Evolutionary conservation across 2,329 filamentous ascomycete genomes (phyloP), one percentile per base, ranked within the genome.

Genomic region (Orbilia brochopaga): DNA sequence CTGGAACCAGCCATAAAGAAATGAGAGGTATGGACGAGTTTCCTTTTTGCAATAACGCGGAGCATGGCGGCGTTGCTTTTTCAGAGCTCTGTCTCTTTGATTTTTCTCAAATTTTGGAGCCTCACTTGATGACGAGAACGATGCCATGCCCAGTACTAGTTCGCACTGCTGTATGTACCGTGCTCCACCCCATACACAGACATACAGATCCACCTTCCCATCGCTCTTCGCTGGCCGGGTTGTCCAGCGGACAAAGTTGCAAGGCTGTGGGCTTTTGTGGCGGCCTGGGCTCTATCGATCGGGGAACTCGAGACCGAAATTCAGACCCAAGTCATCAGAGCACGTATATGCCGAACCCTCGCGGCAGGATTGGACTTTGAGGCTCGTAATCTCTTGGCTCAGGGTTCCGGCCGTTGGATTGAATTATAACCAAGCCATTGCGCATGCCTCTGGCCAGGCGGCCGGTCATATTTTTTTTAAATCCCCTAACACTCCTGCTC

Each of bases 311-410:
- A 42, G 11, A 6, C 37, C 37, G 37, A 42, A 42, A 42, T 19
- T 10, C 5, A 19, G 2, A 19, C 19, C 15, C 19, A 19, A 21
- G 8, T 15, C 17, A 44, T 44, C 11, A 15, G 3, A 5, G 11
- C 13, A 15, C 44, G 19, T 10, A 48, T 48, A 48, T 10, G 19
- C 44, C 44, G 44, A 48, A 23, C 8, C 17, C 8, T 21, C 19
- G 44, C 44, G n/a, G 44, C 40, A 44, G 40, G 40, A 44, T 48
- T 48, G n/a, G n/a, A n/a, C n/a, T n/a, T n/a, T n/a, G 44, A 48
- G 44, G 44, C 44, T 48, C 44, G 44, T 15, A 42, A 44, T 10
- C 19, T 48, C 44, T 48, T 48, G 44, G 44, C 44, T 21, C 44
- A 3, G 15, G 44, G 44, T 21, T 17, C 19, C n/a, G n/a, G 44